These are phyloP conservation scores for Dictyostelium capitatum DNA, from an alignment of 78 protist genomes.

Conservation along the genomic window DNA sequence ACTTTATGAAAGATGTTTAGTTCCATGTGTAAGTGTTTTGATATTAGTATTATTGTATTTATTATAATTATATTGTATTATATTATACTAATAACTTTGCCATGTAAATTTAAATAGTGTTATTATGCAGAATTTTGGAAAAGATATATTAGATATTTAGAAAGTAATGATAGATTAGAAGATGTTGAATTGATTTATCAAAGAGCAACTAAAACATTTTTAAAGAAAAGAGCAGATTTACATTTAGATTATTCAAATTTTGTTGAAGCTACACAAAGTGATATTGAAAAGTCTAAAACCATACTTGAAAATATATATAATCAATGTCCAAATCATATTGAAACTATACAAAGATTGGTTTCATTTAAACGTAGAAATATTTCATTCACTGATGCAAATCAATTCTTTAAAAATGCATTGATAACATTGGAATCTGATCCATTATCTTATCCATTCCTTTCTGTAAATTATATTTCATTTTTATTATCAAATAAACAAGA, in stretches of 20 bases:
- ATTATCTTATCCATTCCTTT: not conserved
- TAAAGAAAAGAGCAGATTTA: slow-evolving; percentile 21
- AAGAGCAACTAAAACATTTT: slow-evolving; percentile 14
- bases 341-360: slow-evolving; percentile 10
- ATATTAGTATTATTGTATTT: not conserved
- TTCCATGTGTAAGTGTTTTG: slow-evolving; percentile 25
- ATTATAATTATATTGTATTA: not conserved
- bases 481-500: not conserved
- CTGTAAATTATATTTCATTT: not conserved
- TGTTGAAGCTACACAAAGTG: not conserved
- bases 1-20: slow-evolving; percentile 32
- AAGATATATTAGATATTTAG: slow-evolving; percentile 29
- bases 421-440: not conserved
- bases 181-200: not conserved
- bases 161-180: not conserved
- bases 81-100: not conserved
- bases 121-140: slow-evolving; percentile 40
- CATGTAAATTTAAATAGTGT: not conserved
- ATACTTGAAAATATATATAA: not conserved
- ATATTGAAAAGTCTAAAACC: not conserved
- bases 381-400: not conserved
- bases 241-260: slow-evolving; percentile 27
- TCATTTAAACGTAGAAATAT: not conserved
- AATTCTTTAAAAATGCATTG: not conserved
- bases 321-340: slow-evolving; percentile 4